phyloP scores from a whole-genome alignment of 2,329 filamentous ascomycete genomes.

The Cladobotryum protrusum region DNA sequence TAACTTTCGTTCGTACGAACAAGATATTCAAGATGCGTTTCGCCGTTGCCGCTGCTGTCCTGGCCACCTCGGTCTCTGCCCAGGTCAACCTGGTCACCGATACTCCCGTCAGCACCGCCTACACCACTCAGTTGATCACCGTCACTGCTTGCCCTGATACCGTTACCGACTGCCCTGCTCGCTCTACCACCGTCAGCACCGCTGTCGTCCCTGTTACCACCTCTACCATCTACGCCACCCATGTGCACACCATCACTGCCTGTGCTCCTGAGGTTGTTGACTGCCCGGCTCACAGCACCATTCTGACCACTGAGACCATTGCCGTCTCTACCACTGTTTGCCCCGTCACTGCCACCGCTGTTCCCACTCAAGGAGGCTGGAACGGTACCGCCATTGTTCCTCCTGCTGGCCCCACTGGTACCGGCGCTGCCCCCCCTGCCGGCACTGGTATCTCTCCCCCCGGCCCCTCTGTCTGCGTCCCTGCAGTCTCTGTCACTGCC shows the following conservation, averaged over 20 bases:
- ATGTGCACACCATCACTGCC: slow-evolving; percentile 33
- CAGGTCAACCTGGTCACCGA: slow-evolving; percentile 13
- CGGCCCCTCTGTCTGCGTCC: slow-evolving; percentile 12
- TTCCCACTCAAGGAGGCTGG: slow-evolving; percentile 8
- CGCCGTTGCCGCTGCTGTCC: slow-evolving; percentile 41
- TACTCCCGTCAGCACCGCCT: slow-evolving; percentile 39
- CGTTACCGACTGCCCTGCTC: slow-evolving; percentile 55
- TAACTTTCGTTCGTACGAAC: slow-evolving; percentile 23
- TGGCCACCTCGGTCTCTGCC: slow-evolving; percentile 29
- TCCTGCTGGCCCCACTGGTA: slow-evolving; percentile 12
- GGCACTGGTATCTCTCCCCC: slow-evolving; percentile 2
- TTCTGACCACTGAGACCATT: slow-evolving; percentile 31
- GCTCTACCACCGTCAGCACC: slow-evolving; percentile 32
- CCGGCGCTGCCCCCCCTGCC: slow-evolving; percentile 9
- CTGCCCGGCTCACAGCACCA: slow-evolving; percentile 47
- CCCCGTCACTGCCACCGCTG: slow-evolving; percentile 26
- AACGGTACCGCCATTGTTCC: slow-evolving; percentile 13
- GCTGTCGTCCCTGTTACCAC: slow-evolving; percentile 40
- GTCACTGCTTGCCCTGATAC: slow-evolving; percentile 55
- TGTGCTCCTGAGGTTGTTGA: slow-evolving; percentile 20
- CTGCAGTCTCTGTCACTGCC: slow-evolving; percentile 40
- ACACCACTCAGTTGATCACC: slow-evolving; percentile 53
- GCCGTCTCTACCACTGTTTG: slow-evolving; percentile 36
- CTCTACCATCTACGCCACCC: slow-evolving; percentile 51
- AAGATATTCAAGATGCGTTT: slow-evolving; percentile 56